phyloP scores from a whole-genome alignment of 305 asterid genomes.

The Fraxinus platypoda region DNA sequence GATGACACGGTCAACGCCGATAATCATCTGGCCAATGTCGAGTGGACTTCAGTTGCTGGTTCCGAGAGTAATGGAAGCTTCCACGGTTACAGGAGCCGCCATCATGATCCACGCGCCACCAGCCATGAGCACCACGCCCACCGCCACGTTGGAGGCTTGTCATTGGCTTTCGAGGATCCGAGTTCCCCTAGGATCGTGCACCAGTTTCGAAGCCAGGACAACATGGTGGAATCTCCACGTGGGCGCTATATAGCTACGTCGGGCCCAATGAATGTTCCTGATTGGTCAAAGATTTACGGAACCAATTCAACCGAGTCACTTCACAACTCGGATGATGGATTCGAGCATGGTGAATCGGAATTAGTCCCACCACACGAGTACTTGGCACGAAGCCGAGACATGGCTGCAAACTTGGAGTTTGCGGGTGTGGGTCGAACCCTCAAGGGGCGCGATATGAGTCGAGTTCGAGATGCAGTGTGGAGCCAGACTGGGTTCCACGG shows the following conservation, averaged over 20 bases:
- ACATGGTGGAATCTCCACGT: constrained; percentile 39
- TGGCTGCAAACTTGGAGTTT: constrained; percentile 60
- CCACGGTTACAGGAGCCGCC: constrained; percentile 27
- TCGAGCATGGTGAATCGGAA: constrained; percentile 37
- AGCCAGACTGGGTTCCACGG: constrained; percentile 92
- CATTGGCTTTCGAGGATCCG: constrained; percentile 70
- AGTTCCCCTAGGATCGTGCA: constrained; percentile 57
- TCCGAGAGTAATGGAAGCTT: constrained; percentile 42
- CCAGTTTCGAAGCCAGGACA: constrained; percentile 53
- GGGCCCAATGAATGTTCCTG: constrained; percentile 80
- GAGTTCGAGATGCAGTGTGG: constrained; percentile 95
- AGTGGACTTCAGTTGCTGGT: constrained; percentile 51
- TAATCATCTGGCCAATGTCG: constrained; percentile 33
- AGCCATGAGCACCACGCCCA: constrained; percentile 13
- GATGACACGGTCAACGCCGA: constrained; percentile 40
- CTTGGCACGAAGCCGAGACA: constrained; percentile 57
- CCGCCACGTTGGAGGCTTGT: constrained; percentile 58
- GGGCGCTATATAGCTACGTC: constrained; percentile 59
- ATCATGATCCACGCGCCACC: constrained; percentile 28
- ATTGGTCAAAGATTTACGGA: constrained; percentile 82
- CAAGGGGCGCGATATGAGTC: constrained; percentile 86
- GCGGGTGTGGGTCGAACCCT: constrained; percentile 88
- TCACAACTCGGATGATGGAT: constrained; percentile 49
- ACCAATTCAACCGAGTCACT: constrained; percentile 65
- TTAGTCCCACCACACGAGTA: constrained; percentile 83